Base-by-base conservation (phyloP, 2,329 filamentous ascomycete species). In the Akanthomyces muscarius region DNA sequence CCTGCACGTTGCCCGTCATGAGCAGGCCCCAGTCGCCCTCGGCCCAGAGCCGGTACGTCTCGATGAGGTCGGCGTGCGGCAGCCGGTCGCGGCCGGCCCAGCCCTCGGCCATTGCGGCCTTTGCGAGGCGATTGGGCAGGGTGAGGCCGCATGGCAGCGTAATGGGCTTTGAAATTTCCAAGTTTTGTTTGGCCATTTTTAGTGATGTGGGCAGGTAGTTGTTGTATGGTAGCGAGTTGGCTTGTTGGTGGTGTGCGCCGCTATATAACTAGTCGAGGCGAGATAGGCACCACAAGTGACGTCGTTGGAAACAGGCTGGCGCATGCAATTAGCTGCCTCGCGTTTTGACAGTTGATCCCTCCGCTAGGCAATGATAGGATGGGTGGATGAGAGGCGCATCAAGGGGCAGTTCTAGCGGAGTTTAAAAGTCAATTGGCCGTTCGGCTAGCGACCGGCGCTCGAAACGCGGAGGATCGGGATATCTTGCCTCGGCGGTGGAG, bases 121-220 rank as follows among this genome's bases (percentile, higher is more conserved):
- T 78, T 51, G 71, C 75, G 1, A 87, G 75, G 5, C 84, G 80
- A 67, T 87, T 87, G 3, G 81, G 81, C 3, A 87, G 70, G 0
- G 75, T 77, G 30, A 87, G 74, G 1, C 85, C 85, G 69, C 82
- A 84, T 65, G 81, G 80, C 1, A 86, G 75, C 44, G 77, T 82
- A 18, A 84, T 68, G 0, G 82, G 77, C 33, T 79, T 42, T 38
- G 44, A 11, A 25, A 63, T 59, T 38, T 52, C 30, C 28, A 61
- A 52, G 11, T 13, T 36, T 13, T 59, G 13, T 8, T 48, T 48
- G 3, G n/a, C 14, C 56, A 48, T 59, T 47, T 28, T 57, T 30
- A 10, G 25, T 5, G 14, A 16, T 28, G 38, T 13, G 16, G n/a
- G 28, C 28, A 30, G 28, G 28, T 30, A 30, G 10, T 13, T 23